Percentiles rank a stretch among this genome's conserved stretches.
Conservation (phyloP, 441 rosid genomes). For the Breynia disticha region DNA sequence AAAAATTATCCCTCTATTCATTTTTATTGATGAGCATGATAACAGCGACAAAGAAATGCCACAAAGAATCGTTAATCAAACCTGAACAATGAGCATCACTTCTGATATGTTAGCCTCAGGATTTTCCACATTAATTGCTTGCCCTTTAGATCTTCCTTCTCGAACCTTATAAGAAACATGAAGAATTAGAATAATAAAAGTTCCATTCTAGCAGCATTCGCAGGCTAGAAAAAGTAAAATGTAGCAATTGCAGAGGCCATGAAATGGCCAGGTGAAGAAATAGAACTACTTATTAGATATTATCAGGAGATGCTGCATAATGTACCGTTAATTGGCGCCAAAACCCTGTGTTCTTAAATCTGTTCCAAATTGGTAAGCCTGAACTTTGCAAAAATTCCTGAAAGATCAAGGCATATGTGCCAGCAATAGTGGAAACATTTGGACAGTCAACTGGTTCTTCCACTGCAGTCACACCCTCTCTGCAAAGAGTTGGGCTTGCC, state of each 20-base stretch:
- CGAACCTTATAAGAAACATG: constrained; percentile 49
- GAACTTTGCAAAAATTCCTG: constrained; percentile 71
- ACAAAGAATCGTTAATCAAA: constrained; percentile 18
- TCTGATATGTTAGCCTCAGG: constrained; percentile 44
- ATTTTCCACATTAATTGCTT: constrained; percentile 35
- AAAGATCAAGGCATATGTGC: constrained; percentile 65
- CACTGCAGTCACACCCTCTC: constrained; percentile 95
- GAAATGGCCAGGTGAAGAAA: background rate
- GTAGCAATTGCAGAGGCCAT: background rate
- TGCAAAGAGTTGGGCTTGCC: constrained; percentile 15
- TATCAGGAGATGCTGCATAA: constrained; percentile 4
- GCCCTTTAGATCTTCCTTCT: constrained; percentile 65
- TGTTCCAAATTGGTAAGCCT: constrained; percentile 78
- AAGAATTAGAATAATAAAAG: background rate
- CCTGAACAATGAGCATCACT: constrained; percentile 96
- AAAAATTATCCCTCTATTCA: constrained; percentile 6
- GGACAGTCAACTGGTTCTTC: constrained; percentile 87
- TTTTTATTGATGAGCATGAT: constrained; percentile 3
- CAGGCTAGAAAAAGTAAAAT: constrained; percentile 2
- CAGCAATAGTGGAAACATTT: constrained; percentile 68
- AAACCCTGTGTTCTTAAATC: constrained; percentile 76
- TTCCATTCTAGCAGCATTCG: constrained; percentile 11
- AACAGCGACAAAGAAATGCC: background rate
- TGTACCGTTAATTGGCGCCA: constrained; percentile 94
- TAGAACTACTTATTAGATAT: background rate